Evolutionary conservation across 257 asterid species (phyloP), one percentile per base, ranked within the genome.

Genomic region (Ilex asprella): DNA sequence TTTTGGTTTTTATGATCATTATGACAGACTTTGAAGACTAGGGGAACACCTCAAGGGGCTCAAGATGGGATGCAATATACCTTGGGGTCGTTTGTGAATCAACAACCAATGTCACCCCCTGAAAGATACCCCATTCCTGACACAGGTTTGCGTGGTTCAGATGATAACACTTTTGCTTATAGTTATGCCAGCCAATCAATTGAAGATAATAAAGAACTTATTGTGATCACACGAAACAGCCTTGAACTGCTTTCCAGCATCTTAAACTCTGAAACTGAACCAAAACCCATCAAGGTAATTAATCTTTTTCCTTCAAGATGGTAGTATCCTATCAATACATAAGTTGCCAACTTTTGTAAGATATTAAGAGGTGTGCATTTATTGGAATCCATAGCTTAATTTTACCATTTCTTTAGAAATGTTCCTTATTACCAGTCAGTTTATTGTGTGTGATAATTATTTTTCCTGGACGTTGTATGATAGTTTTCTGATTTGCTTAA

Each of bases 231-330:
- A 67, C 91, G 95, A 52, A 87, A 87, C 77, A 82, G 86, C 65
- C 87, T 87, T 21, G 97, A 91, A 60, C 67, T 91, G 47, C 82
- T 91, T 67, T 85, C 89, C 73, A 86, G 95, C 82, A 87, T 91
- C 76, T 68, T 91, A 78, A 85, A 78, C 72, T 78, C 93, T 47
- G 87, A 84, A 31, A 74, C 79, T 51, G 94, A 81, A 63, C 82
- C 89, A 31, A 81, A 84, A 72, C 83, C 86, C 31, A 32, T 79
- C 65, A 75, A 87, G 96, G 97, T 91, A 56, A 68, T 41, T 53
- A 14, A 15, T 50, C 15, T n/a, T 5, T 53, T 53, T 53, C 30
- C 3, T 53, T 8, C 10, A 11, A 3, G 54, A 11, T 11, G 14
- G 14, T 49, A 4, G 54, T 49, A 49, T 49, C 54, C 10, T 12